phyloP scores from a whole-genome alignment of 345 rosid genomes.

The Populus davidiana region DNA sequence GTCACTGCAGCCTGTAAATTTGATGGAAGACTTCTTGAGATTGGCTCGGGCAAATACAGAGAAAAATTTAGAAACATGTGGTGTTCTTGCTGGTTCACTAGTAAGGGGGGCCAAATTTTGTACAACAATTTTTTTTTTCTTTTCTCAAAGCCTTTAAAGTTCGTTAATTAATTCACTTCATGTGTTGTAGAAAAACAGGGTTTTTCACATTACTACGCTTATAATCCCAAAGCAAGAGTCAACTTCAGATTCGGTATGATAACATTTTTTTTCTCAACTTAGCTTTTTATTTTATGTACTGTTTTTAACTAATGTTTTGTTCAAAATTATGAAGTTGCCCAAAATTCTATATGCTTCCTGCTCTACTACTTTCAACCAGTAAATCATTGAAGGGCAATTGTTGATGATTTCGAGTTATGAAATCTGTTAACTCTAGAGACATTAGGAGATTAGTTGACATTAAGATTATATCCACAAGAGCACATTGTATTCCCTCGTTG shows the following conservation, averaged over 20 bases:
- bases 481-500: not conserved
- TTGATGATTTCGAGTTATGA: too few species aligned
- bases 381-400: too few species aligned
- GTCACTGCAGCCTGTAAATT: conserved; percentile 62
- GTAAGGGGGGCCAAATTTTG: conserved; percentile 38
- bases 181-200: conserved; percentile 74
- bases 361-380: too few species aligned
- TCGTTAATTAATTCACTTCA: conserved; percentile 13
- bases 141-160: not conserved
- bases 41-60: conserved; percentile 76
- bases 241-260: conserved; percentile 85
- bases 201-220: conserved; percentile 87
- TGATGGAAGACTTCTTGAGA: conserved; percentile 87
- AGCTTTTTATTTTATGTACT: not conserved
- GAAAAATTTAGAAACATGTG: conserved; percentile 92
- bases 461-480: not conserved
- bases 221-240: conserved; percentile 97
- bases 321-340: too few species aligned
- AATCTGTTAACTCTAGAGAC: too few species aligned
- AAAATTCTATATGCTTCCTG: too few species aligned
- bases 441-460: not conserved
- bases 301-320: too few species aligned
- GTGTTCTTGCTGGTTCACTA: conserved; percentile 89
- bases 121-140: not conserved
- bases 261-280: not conserved